Evolutionary conservation across 2,329 filamentous ascomycete genomes (phyloP), one percentile per base, ranked within the genome.

Genomic region (Exophiala sp.): DNA sequence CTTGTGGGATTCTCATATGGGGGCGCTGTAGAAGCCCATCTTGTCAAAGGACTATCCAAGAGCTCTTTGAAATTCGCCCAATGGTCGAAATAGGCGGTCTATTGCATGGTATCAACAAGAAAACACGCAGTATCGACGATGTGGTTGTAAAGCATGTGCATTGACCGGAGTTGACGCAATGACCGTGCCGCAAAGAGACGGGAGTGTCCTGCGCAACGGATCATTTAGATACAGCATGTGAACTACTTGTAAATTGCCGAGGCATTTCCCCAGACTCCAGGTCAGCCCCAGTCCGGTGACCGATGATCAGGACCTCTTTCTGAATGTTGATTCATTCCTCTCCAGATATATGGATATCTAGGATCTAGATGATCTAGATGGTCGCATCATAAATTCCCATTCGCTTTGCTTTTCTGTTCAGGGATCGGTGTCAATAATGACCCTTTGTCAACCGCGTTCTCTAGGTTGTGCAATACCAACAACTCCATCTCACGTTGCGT

Each of bases 401-500:
- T 57, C 33, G 47, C 2, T 33, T 55, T 54, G 9, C 18, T 70
- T 65, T 78, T 80, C 72, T 85, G 83, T 68, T 84, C 82, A 3
- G 78, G 75, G 38, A 86, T 78, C 57, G 79, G 75, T n/a, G 83
- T 85, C 53, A 84, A 68, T 65, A 86, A 67, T 55, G 75, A 75
- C 3, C 79, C 80, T 54, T 78, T 75, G 63, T 83, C 76, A 36
- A 85, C 73, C 5, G 78, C 81, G 32, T 70, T 75, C 63, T 76
- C 76, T 65, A 86, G 58, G 59, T 84, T 84, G 32, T 80, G 74
- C 65, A 84, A 57, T 14, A 83, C 80, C 59, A 83, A 64, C 48
- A 82, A 63, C 65, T 84, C 81, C 81, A 84, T 84, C 50, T 82
- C 79, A 59, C 75, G 78, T 69, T 83, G 80, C 18, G 80, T 83